A percentile compares a stretch with the other conserved stretches of the same genome.
Evolutionary conservation across 768 basidiomycete species (phyloP).

Genomic region (Pulveroboletus sp.): DNA sequence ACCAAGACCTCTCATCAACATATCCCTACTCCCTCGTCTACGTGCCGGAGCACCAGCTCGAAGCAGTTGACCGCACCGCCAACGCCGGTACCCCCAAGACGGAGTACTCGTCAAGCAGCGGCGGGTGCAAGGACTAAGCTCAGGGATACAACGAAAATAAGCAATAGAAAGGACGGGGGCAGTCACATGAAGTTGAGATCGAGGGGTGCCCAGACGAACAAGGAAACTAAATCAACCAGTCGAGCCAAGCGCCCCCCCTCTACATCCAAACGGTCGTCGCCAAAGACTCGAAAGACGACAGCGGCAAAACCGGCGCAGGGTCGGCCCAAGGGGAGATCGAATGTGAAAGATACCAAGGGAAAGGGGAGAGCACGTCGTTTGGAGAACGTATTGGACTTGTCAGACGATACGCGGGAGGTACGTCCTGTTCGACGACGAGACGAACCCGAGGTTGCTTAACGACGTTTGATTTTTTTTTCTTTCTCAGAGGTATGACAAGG

Average conservation of each 20-base stretch:
- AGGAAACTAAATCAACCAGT: constrained; percentile 1
- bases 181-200: constrained; percentile 18
- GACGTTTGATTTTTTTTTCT: neutral
- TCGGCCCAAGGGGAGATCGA: constrained; percentile 17
- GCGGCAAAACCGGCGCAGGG: constrained; percentile 15
- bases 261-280: constrained; percentile 7
- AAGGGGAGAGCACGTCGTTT: constrained; percentile 24
- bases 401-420: constrained; percentile 30
- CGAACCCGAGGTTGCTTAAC: neutral
- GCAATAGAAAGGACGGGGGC: constrained; percentile 4
- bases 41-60: constrained; percentile 1
- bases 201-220: constrained; percentile 7
- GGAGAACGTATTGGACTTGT: constrained; percentile 25
- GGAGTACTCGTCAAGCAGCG: constrained; percentile 25
- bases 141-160: constrained; percentile 3
- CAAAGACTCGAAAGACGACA: constrained; percentile 4
- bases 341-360: constrained; percentile 17
- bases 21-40: constrained; percentile 26
- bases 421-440: neutral
- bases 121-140: constrained; percentile 12
- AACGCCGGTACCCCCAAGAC: constrained; percentile 20
- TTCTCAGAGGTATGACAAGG: constrained; percentile 37
- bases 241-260: constrained; percentile 12
- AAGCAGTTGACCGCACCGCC: constrained; percentile 13
- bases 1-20: constrained; percentile 16